Evolutionary conservation across 257 asterid species (phyloP).

Genomic region (Oldenlandia corymbosa): DNA sequence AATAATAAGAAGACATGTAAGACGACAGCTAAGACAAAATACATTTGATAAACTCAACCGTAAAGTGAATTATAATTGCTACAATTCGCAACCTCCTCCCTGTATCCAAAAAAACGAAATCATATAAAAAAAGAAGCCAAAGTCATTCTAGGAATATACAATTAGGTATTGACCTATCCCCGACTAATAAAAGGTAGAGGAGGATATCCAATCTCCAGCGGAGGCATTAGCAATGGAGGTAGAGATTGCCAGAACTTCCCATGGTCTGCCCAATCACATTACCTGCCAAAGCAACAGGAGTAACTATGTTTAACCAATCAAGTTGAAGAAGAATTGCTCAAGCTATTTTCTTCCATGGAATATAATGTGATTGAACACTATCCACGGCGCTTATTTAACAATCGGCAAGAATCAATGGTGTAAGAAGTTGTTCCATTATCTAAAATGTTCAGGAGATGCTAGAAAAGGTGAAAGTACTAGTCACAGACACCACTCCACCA

Average conservation of each 20-base stretch:
- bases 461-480: not conserved
- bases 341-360: slow-evolving; percentile 24
- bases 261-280: slow-evolving; percentile 39
- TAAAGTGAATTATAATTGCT: too few relatives aligned
- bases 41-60: too few relatives aligned
- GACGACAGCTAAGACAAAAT: too few relatives aligned
- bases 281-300: slow-evolving; percentile 28
- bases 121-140: too few relatives aligned
- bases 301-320: not conserved
- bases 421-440: not conserved
- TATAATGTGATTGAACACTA: slow-evolving; percentile 24
- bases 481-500: not conserved
- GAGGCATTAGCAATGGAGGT: slow-evolving; percentile 90
- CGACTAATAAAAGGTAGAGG: slow-evolving; percentile 73
- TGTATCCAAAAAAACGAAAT: too few relatives aligned
- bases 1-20: too few relatives aligned
- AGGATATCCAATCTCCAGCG: slow-evolving; percentile 84
- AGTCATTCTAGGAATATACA: too few relatives aligned
- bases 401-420: slow-evolving; percentile 10
- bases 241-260: slow-evolving; percentile 56
- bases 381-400: slow-evolving; percentile 27
- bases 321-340: slow-evolving; percentile 10
- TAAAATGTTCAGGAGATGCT: not conserved
- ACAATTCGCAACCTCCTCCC: too few relatives aligned
- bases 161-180: slow-evolving; percentile 47